A percentile compares a stretch with the other conserved stretches of the same genome.
Conservation (phyloP, 1,139 yeast species). For the Arxiozyma slooffiae region DNA sequence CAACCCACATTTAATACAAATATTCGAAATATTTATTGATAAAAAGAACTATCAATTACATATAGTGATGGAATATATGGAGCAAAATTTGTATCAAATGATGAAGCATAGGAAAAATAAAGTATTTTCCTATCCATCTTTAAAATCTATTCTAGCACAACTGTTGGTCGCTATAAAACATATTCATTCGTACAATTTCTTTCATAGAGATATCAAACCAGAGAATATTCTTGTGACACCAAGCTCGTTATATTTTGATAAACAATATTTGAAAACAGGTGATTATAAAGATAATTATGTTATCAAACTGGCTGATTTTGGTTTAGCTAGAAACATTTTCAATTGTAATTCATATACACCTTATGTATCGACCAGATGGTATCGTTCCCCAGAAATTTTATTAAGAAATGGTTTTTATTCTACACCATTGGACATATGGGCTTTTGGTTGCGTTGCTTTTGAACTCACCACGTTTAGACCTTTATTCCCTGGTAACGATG, state of each 20-base stretch:
- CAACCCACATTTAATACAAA: slow-evolving; percentile 61
- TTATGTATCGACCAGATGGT: slow-evolving; percentile 93
- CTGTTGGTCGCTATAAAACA: slow-evolving; percentile 68
- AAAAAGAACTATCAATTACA: slow-evolving; percentile 47
- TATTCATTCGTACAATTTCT: slow-evolving; percentile 64
- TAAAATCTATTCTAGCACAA: slow-evolving; percentile 61
- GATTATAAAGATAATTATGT: slow-evolving; percentile 41
- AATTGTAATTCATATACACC: slow-evolving; percentile 54
- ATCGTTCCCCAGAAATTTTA: slow-evolving; percentile 86
- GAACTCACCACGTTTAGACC: slow-evolving; percentile 73
- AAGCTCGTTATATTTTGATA: slow-evolving; percentile 44
- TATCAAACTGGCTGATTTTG: slow-evolving; percentile 85
- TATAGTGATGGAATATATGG: slow-evolving; percentile 84
- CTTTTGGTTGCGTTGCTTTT: slow-evolving; percentile 77
- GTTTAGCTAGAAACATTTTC: slow-evolving; percentile 61
- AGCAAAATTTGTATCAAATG: slow-evolving; percentile 66
- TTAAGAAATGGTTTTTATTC: slow-evolving; percentile 59
- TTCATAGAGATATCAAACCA: slow-evolving; percentile 90
- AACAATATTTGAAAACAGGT: slow-evolving; percentile 29
- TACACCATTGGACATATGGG: slow-evolving; percentile 85
- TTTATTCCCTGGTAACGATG: slow-evolving; percentile 73
- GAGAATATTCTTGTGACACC: slow-evolving; percentile 73
- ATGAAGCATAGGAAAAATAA: slow-evolving; percentile 47
- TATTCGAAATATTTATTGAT: slow-evolving; percentile 74
- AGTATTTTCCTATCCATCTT: slow-evolving; percentile 47